These are phyloP conservation scores for Picochlorum sp. DNA, from an alignment of 139 green algal genomes.

Conservation along the genomic window DNA sequence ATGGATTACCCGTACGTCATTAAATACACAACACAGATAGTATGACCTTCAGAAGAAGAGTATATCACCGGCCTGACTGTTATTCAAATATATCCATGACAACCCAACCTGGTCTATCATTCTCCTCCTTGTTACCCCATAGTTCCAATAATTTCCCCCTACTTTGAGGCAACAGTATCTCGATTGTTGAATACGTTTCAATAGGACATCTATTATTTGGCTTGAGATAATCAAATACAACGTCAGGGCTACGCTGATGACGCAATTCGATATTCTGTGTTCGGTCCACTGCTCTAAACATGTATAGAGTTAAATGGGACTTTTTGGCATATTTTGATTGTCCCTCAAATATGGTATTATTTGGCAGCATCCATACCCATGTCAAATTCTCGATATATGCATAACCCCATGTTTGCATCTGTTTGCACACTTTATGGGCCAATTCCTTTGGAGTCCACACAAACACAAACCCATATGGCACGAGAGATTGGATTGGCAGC, in stretches of 20 bases:
- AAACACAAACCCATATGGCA: conserved; percentile 76
- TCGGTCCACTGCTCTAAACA: conserved; percentile 53
- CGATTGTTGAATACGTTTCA: conserved; percentile 52
- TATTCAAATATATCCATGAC: too few species aligned
- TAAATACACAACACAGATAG: too few species aligned
- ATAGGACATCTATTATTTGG: conserved; percentile 17
- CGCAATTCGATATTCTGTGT: conserved; percentile 79
- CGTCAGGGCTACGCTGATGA: conserved; percentile 84
- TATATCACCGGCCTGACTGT: too few species aligned
- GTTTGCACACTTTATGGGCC: conserved; percentile 29
- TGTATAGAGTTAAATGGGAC: conserved; percentile 80
- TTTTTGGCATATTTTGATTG: conserved; percentile 21
- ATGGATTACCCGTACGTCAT: too few species aligned
- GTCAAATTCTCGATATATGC: conserved; percentile 89
- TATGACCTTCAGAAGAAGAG: too few species aligned
- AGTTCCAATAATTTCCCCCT: conserved; percentile 54
- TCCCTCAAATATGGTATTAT: conserved; percentile 47
- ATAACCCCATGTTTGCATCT: conserved; percentile 51
- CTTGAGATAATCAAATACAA: conserved; percentile 63
- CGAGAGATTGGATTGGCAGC: conserved; percentile 55
- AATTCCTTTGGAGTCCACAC: conserved; percentile 69
- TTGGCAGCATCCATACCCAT: conserved; percentile 67
- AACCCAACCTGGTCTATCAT: conserved; percentile 38
- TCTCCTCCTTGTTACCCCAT: conserved; percentile 25
- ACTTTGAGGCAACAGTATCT: conserved; percentile 69